Conservation (phyloP, 164 flowering plant genomes). For the Saururus chinensis region DNA sequence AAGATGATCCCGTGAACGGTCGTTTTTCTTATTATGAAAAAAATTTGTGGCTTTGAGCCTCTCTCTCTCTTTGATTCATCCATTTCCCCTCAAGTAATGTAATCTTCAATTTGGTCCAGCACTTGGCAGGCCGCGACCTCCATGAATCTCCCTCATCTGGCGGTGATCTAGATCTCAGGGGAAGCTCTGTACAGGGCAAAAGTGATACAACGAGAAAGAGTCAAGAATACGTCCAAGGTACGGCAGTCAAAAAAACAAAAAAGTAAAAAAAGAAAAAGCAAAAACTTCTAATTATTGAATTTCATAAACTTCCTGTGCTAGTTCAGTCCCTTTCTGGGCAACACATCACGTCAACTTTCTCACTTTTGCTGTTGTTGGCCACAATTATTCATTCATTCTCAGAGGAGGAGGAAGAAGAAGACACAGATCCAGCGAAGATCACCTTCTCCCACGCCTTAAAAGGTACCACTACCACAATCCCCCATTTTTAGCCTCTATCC, state of each 20-base stretch:
- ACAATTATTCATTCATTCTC: slow-evolving; percentile 15
- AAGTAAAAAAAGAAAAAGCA: background rate
- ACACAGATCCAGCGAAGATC: slow-evolving; percentile 48
- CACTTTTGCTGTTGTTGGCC: background rate
- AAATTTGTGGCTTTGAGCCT: too few species aligned
- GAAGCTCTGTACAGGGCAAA: slow-evolving; percentile 14
- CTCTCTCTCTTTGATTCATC: too few species aligned
- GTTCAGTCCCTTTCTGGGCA: slow-evolving; percentile 8
- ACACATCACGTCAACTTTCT: background rate
- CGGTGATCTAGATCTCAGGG: slow-evolving; percentile 43
- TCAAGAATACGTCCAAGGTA: slow-evolving; percentile 38
- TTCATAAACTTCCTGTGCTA: background rate
- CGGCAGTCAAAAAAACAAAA: slow-evolving; percentile 2
- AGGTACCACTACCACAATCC: slow-evolving; percentile 38
- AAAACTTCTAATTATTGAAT: background rate
- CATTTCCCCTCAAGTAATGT: slow-evolving; percentile 2
- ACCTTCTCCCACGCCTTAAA: slow-evolving; percentile 70
- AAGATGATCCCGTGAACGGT: background rate
- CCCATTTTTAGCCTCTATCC: background rate
- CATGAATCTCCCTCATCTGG: slow-evolving; percentile 29
- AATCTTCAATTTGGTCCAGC: slow-evolving; percentile 34
- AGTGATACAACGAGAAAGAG: slow-evolving; percentile 8
- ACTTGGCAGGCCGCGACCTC: slow-evolving; percentile 42
- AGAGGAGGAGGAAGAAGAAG: slow-evolving; percentile 28
- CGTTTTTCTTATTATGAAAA: too few species aligned